Conservation (phyloP, 78 protist genomes). For the Pigoraptor vietnamica region DNA sequence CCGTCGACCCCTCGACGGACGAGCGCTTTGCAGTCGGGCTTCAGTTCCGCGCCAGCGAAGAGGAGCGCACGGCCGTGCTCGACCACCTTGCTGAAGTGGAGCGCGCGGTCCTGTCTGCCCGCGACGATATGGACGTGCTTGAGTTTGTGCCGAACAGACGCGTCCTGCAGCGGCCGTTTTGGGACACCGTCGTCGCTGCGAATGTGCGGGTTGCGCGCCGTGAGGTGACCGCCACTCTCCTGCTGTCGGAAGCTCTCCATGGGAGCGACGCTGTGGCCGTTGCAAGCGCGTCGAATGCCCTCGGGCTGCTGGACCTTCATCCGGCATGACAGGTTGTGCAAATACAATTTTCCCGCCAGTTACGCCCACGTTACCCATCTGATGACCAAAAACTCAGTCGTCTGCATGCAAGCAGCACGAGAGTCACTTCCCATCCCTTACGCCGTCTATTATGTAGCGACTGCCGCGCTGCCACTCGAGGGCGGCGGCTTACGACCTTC, state of each 20-base stretch:
- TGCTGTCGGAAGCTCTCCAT: background rate
- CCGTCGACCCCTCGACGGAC: background rate
- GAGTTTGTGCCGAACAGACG: background rate
- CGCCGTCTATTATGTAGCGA: too few relatives aligned
- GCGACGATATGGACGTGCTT: background rate
- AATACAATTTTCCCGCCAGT: too few relatives aligned
- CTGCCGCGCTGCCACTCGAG: too few relatives aligned
- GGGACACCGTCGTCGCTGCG: background rate
- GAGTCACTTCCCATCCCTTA: too few relatives aligned
- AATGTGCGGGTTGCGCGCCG: background rate
- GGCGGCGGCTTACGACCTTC: too few relatives aligned
- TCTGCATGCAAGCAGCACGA: too few relatives aligned
- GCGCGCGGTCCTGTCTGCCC: background rate
- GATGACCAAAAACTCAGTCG: too few relatives aligned
- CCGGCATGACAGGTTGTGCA: too few relatives aligned
- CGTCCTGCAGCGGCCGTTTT: background rate
- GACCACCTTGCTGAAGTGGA: background rate
- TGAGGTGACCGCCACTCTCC: background rate
- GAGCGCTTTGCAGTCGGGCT: background rate
- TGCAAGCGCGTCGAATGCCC: background rate
- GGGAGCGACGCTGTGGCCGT: background rate
- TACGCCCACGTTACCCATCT: too few relatives aligned
- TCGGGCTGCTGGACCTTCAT: background rate
- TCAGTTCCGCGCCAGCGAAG: background rate
- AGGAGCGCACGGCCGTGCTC: background rate